Conservation (phyloP, 1,139 yeast genomes). For the Yamadazyma pseudoaaseri region DNA sequence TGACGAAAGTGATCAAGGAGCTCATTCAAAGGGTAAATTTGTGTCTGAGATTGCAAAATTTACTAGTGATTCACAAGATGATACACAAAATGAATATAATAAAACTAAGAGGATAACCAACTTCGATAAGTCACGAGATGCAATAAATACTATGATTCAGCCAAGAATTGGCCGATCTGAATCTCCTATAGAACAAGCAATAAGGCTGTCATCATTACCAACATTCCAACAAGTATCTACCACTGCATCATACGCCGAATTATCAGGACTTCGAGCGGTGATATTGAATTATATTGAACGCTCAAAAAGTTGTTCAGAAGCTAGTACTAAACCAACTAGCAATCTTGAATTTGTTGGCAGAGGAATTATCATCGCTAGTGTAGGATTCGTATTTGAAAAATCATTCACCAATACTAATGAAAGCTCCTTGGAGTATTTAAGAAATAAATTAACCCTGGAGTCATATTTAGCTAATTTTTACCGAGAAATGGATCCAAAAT, state of each 20-base stretch:
- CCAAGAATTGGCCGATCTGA: conserved; percentile 24
- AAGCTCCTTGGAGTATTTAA: conserved; percentile 55
- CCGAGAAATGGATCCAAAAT: conserved; percentile 48
- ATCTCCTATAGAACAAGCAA: background rate
- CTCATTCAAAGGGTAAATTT: conserved; percentile 16
- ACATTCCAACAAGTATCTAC: conserved; percentile 7
- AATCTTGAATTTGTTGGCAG: conserved; percentile 60
- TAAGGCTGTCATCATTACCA: conserved; percentile 7
- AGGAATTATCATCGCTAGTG: conserved; percentile 50
- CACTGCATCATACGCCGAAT: conserved; percentile 3
- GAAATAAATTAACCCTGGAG: conserved; percentile 48
- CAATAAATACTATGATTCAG: conserved; percentile 38
- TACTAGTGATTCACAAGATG: conserved; percentile 36
- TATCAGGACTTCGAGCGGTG: conserved; percentile 20
- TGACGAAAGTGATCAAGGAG: conserved; percentile 5
- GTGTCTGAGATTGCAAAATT: conserved; percentile 37
- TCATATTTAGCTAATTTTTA: conserved; percentile 47
- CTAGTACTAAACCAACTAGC: conserved; percentile 39
- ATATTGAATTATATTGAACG: conserved; percentile 51
- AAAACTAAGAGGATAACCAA: conserved; percentile 27
- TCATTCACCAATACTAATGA: conserved; percentile 31
- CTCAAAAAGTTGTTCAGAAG: conserved; percentile 63
- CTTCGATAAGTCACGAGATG: conserved; percentile 36
- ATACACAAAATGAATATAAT: conserved; percentile 31
- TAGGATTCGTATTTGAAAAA: conserved; percentile 61